Evolutionary conservation across 768 basidiomycete genomes (phyloP).

Genomic region (Xanthoconium purpureum): DNA sequence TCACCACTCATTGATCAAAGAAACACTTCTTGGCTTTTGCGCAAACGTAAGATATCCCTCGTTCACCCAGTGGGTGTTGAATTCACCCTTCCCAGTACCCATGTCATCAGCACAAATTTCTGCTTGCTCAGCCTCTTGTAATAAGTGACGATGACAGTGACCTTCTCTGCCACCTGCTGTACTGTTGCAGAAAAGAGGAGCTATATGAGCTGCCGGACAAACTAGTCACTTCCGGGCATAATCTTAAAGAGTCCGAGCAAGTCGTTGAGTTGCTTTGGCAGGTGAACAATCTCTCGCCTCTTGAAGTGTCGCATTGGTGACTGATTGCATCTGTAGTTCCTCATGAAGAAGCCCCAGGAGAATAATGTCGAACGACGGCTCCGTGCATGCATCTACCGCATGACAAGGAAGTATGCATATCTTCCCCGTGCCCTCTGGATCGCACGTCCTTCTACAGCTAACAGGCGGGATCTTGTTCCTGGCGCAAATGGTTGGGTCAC

Average conservation of each 20-base stretch:
- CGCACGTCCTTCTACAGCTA: neutral
- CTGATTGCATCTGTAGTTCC: conserved; percentile 8
- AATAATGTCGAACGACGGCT: conserved; percentile 7
- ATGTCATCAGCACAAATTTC: conserved; percentile 11
- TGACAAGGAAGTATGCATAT: conserved; percentile 29
- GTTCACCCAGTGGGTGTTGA: neutral
- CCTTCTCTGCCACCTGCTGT: conserved; percentile 18
- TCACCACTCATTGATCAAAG: conserved; percentile 15
- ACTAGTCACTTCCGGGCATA: neutral
- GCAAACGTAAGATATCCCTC: conserved; percentile 4
- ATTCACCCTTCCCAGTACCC: conserved; percentile 6
- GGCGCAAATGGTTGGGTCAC: conserved; percentile 25
- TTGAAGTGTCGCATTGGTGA: neutral
- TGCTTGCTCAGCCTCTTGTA: neutral
- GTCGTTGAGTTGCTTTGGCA: conserved; percentile 24
- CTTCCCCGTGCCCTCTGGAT: conserved; percentile 22
- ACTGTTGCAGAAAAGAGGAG: conserved; percentile 16
- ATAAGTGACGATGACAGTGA: conserved; percentile 14
- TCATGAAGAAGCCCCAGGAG: conserved; percentile 1
- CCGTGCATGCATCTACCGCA: conserved; percentile 23
- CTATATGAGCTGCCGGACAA: conserved; percentile 10
- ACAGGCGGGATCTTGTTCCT: neutral
- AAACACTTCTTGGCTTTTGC: conserved; percentile 9
- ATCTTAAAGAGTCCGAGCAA: conserved; percentile 13
- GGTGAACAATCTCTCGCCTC: conserved; percentile 9